Evolutionary conservation across 2,329 filamentous ascomycete species (phyloP).

Genomic region (Blastomyces parvus): DNA sequence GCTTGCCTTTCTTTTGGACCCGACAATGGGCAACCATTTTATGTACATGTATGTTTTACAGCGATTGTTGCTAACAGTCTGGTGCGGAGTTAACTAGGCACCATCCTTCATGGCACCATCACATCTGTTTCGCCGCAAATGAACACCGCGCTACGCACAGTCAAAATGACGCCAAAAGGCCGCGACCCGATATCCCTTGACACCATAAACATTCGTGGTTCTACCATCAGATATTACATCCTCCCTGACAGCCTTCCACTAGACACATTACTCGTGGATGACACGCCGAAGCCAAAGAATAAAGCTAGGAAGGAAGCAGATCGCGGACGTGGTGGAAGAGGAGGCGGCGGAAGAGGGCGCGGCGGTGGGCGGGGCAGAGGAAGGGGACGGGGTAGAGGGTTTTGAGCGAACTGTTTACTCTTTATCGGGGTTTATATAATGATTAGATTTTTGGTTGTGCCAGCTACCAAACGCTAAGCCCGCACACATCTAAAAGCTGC

Average conservation of each 20-base stretch:
- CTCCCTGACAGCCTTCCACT: slow-evolving; percentile 90
- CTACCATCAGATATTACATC: slow-evolving; percentile 92
- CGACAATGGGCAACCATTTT: background rate
- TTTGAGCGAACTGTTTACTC: background rate
- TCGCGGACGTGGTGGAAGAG: slow-evolving; percentile 37
- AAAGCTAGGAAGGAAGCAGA: slow-evolving; percentile 88
- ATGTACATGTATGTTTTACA: background rate
- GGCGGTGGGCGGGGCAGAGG: slow-evolving; percentile 46
- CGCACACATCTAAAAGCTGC: background rate
- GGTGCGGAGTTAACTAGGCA: slow-evolving; percentile 48
- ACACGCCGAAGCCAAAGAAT: slow-evolving; percentile 97
- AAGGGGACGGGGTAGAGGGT: slow-evolving; percentile 45
- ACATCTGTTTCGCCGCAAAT: slow-evolving; percentile 95
- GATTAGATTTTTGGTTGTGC: background rate
- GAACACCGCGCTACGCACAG: slow-evolving; percentile 91
- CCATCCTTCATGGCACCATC: slow-evolving; percentile 93
- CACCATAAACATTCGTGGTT: slow-evolving; percentile 93
- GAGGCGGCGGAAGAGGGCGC: slow-evolving; percentile 40
- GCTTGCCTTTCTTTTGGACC: background rate
- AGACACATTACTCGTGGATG: slow-evolving; percentile 91
- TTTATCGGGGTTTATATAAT: background rate
- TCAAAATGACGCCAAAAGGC: slow-evolving; percentile 89
- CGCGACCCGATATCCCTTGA: slow-evolving; percentile 83
- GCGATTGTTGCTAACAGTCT: background rate
- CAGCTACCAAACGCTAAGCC: background rate